Conservation (phyloP, 768 basidiomycete species). For the Agrocybe pediades region DNA sequence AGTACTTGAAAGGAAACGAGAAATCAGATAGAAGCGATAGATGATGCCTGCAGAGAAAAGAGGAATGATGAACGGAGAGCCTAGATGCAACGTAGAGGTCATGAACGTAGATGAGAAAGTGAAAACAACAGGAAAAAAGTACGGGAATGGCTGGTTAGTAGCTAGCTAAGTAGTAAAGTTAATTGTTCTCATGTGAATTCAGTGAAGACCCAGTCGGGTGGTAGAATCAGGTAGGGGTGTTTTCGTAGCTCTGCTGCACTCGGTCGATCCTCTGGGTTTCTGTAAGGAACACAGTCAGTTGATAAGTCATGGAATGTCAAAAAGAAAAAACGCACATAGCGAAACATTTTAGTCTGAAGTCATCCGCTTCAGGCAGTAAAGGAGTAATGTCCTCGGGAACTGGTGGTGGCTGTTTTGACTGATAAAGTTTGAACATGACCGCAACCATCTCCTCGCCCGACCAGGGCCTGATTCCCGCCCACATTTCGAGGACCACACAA, state of each 20-base stretch:
- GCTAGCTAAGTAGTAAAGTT: conserved; percentile 22
- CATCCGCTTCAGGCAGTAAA: conserved; percentile 73
- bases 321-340: conserved; percentile 62
- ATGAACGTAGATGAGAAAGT: conserved; percentile 1
- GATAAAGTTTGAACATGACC: conserved; percentile 95
- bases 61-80: conserved; percentile 16
- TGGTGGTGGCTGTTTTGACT: conserved; percentile 83
- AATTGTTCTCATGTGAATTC: conserved; percentile 51
- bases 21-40: conserved; percentile 13
- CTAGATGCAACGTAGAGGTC: not conserved
- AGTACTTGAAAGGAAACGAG: conserved; percentile 14
- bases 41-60: conserved; percentile 17
- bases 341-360: conserved; percentile 89
- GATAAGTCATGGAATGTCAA: not conserved
- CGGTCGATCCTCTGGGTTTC: conserved; percentile 84
- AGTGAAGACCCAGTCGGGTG: conserved; percentile 75
- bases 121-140: conserved; percentile 6
- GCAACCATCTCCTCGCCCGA: conserved; percentile 85
- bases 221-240: conserved; percentile 77
- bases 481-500: conserved; percentile 99
- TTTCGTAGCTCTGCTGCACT: conserved; percentile 74
- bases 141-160: conserved; percentile 20
- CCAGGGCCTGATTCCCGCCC: conserved; percentile 97
- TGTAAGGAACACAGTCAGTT: conserved; percentile 28
- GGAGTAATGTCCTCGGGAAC: conserved; percentile 76